These are phyloP conservation scores for Podosphaera xanthii DNA, from an alignment of 2,329 filamentous ascomycete species.

Conservation along the genomic window DNA sequence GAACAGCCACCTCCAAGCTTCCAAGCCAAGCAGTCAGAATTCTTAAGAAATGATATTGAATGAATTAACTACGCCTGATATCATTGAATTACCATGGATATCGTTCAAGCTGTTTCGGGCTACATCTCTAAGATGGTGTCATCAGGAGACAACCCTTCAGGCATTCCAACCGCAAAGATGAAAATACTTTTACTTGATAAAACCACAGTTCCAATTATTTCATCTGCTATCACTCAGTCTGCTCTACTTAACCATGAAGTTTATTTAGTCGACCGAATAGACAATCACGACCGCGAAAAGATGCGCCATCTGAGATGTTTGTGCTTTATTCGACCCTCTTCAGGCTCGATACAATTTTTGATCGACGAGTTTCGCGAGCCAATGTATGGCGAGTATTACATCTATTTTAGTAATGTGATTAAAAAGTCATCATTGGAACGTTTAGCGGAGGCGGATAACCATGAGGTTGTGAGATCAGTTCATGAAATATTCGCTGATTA, in stretches of 20 bases:
- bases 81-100: slow-evolving; percentile 42
- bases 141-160: slow-evolving; percentile 45
- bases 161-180: slow-evolving; percentile 68
- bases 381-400: slow-evolving; percentile 90
- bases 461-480: slow-evolving; percentile 83
- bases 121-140: slow-evolving; percentile 96
- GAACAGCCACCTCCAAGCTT: neutral
- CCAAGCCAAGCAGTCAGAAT: neutral
- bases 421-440: slow-evolving; percentile 91
- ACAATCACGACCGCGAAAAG: slow-evolving; percentile 77
- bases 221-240: slow-evolving; percentile 87
- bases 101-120: slow-evolving; percentile 75
- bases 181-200: slow-evolving; percentile 87
- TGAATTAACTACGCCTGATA: neutral
- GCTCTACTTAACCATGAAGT: slow-evolving; percentile 88
- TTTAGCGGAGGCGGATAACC: slow-evolving; percentile 85
- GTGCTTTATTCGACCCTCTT: slow-evolving; percentile 77
- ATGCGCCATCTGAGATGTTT: slow-evolving; percentile 92
- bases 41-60: neutral
- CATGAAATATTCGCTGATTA: slow-evolving; percentile 97
- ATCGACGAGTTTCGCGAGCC: slow-evolving; percentile 92
- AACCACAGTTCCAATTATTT: slow-evolving; percentile 85
- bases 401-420: slow-evolving; percentile 94
- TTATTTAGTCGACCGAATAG: slow-evolving; percentile 88
- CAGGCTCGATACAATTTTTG: slow-evolving; percentile 77